These are phyloP conservation scores for Fusarium decemcellulare DNA, from an alignment of 2,329 filamentous ascomycete species.

Conservation along the genomic window DNA sequence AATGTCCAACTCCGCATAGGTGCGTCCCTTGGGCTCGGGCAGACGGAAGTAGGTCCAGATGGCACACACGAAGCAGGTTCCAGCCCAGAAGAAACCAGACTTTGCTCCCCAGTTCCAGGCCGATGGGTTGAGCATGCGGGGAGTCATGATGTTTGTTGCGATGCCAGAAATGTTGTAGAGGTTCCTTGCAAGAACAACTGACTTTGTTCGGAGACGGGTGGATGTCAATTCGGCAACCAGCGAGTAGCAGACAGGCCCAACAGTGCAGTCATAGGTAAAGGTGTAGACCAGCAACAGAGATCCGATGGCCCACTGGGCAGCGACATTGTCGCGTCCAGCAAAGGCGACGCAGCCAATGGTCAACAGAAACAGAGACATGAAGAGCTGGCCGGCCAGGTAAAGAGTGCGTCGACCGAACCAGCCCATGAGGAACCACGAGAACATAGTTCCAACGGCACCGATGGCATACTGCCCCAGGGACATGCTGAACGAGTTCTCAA, in stretches of 20 bases:
- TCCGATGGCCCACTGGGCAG: constrained; percentile 64
- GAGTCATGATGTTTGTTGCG: constrained; percentile 61
- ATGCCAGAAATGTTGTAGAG: constrained; percentile 65
- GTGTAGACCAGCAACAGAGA: constrained; percentile 61
- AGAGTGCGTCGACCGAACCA: constrained; percentile 61
- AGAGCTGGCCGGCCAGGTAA: constrained; percentile 62
- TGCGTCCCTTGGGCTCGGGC: constrained; percentile 68
- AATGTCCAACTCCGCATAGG: constrained; percentile 68
- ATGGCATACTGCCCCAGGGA: constrained; percentile 60
- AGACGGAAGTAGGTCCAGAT: constrained; percentile 67
- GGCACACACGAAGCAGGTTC: constrained; percentile 60
- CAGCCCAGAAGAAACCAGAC: constrained; percentile 62
- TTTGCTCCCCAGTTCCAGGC: constrained; percentile 64
- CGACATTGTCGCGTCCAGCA: constrained; percentile 59
- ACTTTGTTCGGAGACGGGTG: constrained; percentile 62
- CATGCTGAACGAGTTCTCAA: constrained; percentile 56
- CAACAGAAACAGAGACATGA: constrained; percentile 60
- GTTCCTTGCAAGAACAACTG: constrained; percentile 61
- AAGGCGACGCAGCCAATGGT: constrained; percentile 69
- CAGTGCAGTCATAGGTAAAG: constrained; percentile 57
- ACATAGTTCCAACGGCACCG: constrained; percentile 60
- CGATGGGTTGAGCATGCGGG: constrained; percentile 62
- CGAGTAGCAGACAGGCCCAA: constrained; percentile 80
- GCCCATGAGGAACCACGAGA: constrained; percentile 61
- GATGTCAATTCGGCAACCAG: constrained; percentile 73